These are phyloP conservation scores for Metschnikowia drakensbergensis DNA, from an alignment of 805 yeast genomes.

Conservation along the genomic window DNA sequence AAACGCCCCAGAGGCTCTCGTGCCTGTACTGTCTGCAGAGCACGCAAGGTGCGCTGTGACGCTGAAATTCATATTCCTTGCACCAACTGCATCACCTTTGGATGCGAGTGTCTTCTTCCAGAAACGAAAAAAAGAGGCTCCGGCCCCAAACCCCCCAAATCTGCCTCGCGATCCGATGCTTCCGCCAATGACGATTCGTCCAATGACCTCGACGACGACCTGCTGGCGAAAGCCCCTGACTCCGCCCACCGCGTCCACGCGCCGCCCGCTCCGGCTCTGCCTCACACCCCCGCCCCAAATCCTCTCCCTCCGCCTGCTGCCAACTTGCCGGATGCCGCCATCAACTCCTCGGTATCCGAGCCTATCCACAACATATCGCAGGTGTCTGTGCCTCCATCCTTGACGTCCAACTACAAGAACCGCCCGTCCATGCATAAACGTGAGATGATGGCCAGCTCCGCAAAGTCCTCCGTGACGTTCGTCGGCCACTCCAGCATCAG, in stretches of 20 bases:
- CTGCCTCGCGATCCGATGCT: neutral
- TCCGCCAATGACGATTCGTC: neutral
- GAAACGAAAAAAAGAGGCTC: constrained; percentile 47
- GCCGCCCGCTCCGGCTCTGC: neutral
- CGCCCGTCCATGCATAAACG: constrained; percentile 37
- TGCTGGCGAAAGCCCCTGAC: neutral
- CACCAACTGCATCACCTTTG: constrained; percentile 68
- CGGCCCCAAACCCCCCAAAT: constrained; percentile 13
- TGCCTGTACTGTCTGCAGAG: constrained; percentile 76
- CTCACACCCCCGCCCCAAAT: neutral
- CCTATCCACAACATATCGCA: constrained; percentile 42
- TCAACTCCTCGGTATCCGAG: constrained; percentile 16
- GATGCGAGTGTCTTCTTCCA: constrained; percentile 68
- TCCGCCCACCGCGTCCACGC: neutral
- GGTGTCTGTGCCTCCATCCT: constrained; percentile 41
- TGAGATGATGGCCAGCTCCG: constrained; percentile 23
- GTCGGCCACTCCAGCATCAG: constrained; percentile 54
- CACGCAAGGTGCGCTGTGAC: constrained; percentile 78
- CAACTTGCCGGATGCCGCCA: constrained; percentile 10
- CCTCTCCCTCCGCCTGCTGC: neutral
- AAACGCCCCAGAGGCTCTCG: constrained; percentile 61
- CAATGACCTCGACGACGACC: neutral
- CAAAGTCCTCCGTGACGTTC: constrained; percentile 39
- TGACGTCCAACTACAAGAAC: constrained; percentile 38
- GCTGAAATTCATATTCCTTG: constrained; percentile 52